These are phyloP conservation scores for Austroboletus festivus DNA, from an alignment of 768 basidiomycete species.

Conservation along the genomic window DNA sequence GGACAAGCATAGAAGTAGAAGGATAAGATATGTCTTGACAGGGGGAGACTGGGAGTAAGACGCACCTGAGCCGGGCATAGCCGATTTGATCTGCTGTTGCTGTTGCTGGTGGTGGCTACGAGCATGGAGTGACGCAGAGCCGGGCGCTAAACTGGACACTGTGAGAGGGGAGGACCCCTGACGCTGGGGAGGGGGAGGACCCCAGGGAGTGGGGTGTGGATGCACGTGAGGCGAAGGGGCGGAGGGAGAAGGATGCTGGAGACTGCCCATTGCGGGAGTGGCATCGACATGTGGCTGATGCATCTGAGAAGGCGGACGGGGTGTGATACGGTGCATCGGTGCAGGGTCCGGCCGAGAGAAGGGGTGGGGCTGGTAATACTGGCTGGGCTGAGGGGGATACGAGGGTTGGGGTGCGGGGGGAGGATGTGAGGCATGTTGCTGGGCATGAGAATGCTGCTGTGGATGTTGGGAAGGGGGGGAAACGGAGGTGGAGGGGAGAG, in stretches of 20 bases:
- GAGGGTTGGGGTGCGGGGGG: conserved; percentile 16
- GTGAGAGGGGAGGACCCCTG: conserved; percentile 32
- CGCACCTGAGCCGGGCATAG: conserved; percentile 32
- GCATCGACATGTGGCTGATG: conserved; percentile 13
- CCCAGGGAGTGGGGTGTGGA: conserved; percentile 28
- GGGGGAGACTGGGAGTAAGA: neutral
- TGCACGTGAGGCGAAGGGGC: conserved; percentile 32
- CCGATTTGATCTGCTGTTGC: conserved; percentile 30
- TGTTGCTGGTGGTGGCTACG: conserved; percentile 28
- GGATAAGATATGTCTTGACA: conserved; percentile 4
- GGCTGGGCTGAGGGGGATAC: conserved; percentile 24
- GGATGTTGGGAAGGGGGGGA: conserved; percentile 32
- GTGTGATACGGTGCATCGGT: conserved; percentile 28
- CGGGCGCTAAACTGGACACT: conserved; percentile 24
- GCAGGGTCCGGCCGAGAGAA: conserved; percentile 17
- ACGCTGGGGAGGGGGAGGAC: conserved; percentile 24
- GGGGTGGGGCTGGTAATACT: conserved; percentile 17
- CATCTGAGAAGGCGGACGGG: conserved; percentile 32
- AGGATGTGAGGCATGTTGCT: conserved; percentile 13
- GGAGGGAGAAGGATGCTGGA: conserved; percentile 31
- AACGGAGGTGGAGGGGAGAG: conserved; percentile 27
- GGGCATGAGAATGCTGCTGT: conserved; percentile 25
- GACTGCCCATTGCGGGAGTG: conserved; percentile 32
- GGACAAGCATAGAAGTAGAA: neutral
- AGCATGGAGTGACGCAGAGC: conserved; percentile 18